Conservation (phyloP, 305 asterid genomes). For the Solanum aculeatissimum region DNA sequence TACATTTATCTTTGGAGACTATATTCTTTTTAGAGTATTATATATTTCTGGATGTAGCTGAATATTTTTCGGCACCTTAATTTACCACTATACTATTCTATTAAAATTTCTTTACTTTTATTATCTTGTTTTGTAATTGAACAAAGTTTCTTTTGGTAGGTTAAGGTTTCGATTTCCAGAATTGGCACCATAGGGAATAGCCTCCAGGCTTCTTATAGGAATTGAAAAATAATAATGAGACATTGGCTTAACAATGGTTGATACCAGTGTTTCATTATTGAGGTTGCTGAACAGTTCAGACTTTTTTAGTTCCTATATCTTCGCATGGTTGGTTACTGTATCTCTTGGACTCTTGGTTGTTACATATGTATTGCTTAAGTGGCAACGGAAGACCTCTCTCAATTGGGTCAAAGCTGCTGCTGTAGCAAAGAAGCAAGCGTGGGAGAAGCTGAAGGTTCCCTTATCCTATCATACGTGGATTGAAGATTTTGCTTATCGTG, state of each 20-base stretch:
- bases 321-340: slow-evolving; percentile 61
- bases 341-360: slow-evolving; percentile 55
- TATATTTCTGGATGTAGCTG: neutral
- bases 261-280: slow-evolving; percentile 36
- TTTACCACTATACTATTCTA: neutral
- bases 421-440: slow-evolving; percentile 62
- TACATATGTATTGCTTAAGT: slow-evolving; percentile 47
- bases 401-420: slow-evolving; percentile 91
- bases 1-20: neutral
- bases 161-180: slow-evolving; percentile 3
- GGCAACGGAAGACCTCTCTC: slow-evolving; percentile 64
- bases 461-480: slow-evolving; percentile 65
- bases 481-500: slow-evolving; percentile 49
- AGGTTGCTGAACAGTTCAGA: slow-evolving; percentile 39
- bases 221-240: slow-evolving; percentile 14
- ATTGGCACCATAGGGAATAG: slow-evolving; percentile 1
- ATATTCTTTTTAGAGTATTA: neutral
- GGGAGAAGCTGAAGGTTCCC: slow-evolving; percentile 73
- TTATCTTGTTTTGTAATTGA: neutral
- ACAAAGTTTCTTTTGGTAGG: neutral
- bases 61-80: neutral
- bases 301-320: slow-evolving; percentile 36
- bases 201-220: slow-evolving; percentile 6
- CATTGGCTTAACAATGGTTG: slow-evolving; percentile 38
- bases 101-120: neutral